phyloP scores from a whole-genome alignment of 768 basidiomycete species.

The Mycena haematopus region DNA sequence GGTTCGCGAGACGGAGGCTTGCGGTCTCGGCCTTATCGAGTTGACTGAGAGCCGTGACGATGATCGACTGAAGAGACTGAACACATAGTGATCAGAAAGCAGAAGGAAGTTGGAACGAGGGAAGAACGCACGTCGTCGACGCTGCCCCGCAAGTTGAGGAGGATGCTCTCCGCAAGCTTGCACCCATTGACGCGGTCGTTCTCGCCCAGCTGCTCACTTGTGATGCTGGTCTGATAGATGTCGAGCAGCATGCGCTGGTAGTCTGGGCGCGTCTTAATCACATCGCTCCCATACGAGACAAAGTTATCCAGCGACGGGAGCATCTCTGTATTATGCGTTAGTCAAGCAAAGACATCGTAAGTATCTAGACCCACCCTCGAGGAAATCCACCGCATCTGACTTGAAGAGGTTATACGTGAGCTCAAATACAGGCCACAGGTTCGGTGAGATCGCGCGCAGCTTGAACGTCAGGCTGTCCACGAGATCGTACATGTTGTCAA shows the following conservation, averaged over 20 bases:
- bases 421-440: constrained; percentile 90
- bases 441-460: constrained; percentile 73
- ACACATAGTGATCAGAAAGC: neutral
- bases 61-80: constrained; percentile 70
- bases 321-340: constrained; percentile 65
- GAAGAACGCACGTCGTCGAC: constrained; percentile 71
- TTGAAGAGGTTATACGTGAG: constrained; percentile 85
- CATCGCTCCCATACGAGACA: constrained; percentile 80
- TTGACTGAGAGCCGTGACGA: constrained; percentile 64
- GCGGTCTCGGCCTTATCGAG: constrained; percentile 68
- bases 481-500: constrained; percentile 87
- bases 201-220: constrained; percentile 76
- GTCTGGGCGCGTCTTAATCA: constrained; percentile 73
- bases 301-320: constrained; percentile 89
- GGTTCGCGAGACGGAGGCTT: constrained; percentile 74
- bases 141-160: constrained; percentile 80
- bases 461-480: constrained; percentile 88
- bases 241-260: constrained; percentile 84
- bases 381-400: constrained; percentile 81
- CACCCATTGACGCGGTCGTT: constrained; percentile 84
- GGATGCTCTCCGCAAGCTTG: constrained; percentile 82
- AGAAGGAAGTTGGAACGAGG: neutral
- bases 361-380: constrained; percentile 67
- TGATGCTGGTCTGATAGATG: constrained; percentile 80
- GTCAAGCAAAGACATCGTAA: neutral